Conservation (phyloP, 495 filamentous ascomycete species). For the Neurospora sp. region DNA sequence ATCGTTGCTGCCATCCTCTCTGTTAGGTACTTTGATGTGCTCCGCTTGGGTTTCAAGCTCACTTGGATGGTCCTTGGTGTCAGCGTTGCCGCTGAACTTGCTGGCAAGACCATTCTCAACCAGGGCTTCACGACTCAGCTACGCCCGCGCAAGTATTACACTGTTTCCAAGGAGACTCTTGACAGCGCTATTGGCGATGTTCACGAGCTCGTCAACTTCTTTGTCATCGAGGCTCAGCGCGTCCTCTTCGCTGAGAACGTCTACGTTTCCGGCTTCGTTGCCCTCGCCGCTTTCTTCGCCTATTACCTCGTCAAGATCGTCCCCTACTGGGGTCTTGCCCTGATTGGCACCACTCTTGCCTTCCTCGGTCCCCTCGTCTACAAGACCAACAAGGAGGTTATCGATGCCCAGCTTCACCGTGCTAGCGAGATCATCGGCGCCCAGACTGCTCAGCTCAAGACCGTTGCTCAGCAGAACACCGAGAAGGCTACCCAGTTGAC, state of each 20-base stretch:
- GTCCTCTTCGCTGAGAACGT: slow-evolving; percentile 93
- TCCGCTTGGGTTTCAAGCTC: slow-evolving; percentile 82
- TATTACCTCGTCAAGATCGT: slow-evolving; percentile 92
- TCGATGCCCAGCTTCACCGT: slow-evolving; percentile 73
- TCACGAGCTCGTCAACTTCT: slow-evolving; percentile 92
- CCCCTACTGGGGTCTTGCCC: slow-evolving; percentile 82
- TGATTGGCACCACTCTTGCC: slow-evolving; percentile 62
- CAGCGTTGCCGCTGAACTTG: slow-evolving; percentile 66
- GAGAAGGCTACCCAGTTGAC: slow-evolving; percentile 62
- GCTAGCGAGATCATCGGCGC: slow-evolving; percentile 60
- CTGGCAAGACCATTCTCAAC: slow-evolving; percentile 64
- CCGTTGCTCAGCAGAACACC: slow-evolving; percentile 74
- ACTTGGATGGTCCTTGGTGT: slow-evolving; percentile 55
- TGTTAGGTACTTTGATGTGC: slow-evolving; percentile 77
- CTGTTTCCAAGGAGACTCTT: slow-evolving; percentile 72
- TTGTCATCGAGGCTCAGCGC: slow-evolving; percentile 92
- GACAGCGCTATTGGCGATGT: slow-evolving; percentile 73
- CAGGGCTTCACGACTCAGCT: slow-evolving; percentile 77
- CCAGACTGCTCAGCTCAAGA: slow-evolving; percentile 73
- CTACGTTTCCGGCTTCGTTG: slow-evolving; percentile 45
- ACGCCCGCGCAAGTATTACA: slow-evolving; percentile 87
- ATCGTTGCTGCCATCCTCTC: slow-evolving; percentile 75
- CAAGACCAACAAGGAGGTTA: slow-evolving; percentile 84
- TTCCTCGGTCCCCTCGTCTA: slow-evolving; percentile 90
- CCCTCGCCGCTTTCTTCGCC: slow-evolving; percentile 64